Evolutionary conservation across 2,329 filamentous ascomycete genomes (phyloP).

Genomic region (Trichothecium sympodiale): DNA sequence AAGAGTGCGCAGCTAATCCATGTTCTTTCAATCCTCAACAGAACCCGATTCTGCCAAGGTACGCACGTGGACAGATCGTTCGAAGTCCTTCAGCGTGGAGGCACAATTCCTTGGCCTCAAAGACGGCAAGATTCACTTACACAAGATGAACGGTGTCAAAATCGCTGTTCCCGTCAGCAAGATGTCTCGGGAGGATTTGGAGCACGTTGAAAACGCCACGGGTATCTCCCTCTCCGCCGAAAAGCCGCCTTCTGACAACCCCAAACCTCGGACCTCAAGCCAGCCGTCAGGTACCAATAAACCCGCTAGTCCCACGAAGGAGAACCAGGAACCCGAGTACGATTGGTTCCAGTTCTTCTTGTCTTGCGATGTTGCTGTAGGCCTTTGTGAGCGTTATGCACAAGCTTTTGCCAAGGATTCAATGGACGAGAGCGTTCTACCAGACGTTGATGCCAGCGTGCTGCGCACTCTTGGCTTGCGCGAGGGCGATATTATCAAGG

Average conservation of each 20-base stretch:
- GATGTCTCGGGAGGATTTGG: conserved; percentile 90
- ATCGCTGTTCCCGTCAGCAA: conserved; percentile 92
- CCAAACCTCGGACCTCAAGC: conserved; percentile 33
- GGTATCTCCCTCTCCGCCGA: conserved; percentile 87
- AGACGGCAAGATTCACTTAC: conserved; percentile 93
- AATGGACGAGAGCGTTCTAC: conserved; percentile 88
- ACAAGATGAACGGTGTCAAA: conserved; percentile 96
- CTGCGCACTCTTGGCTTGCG: conserved; percentile 85
- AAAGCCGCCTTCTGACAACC: conserved; percentile 82
- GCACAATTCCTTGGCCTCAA: conserved; percentile 91
- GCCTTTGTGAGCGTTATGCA: conserved; percentile 88
- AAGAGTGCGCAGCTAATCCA: too few relatives aligned
- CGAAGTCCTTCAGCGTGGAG: conserved; percentile 93
- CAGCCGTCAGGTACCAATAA: conserved; percentile 12
- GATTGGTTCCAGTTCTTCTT: conserved; percentile 99
- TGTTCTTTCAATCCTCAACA: conserved; percentile 20
- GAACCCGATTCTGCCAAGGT: conserved; percentile 77
- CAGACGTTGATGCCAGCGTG: conserved; percentile 75
- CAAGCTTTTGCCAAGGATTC: conserved; percentile 83
- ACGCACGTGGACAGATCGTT: conserved; percentile 88
- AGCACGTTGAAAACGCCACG: conserved; percentile 85
- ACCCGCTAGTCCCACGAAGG: conserved; percentile 44
- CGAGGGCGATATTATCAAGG: conserved; percentile 91
- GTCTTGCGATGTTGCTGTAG: conserved; percentile 79
- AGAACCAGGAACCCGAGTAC: conserved; percentile 59